phyloP scores from a whole-genome alignment of 2,329 filamentous ascomycete genomes.

The Trichoderma brevicompactum region DNA sequence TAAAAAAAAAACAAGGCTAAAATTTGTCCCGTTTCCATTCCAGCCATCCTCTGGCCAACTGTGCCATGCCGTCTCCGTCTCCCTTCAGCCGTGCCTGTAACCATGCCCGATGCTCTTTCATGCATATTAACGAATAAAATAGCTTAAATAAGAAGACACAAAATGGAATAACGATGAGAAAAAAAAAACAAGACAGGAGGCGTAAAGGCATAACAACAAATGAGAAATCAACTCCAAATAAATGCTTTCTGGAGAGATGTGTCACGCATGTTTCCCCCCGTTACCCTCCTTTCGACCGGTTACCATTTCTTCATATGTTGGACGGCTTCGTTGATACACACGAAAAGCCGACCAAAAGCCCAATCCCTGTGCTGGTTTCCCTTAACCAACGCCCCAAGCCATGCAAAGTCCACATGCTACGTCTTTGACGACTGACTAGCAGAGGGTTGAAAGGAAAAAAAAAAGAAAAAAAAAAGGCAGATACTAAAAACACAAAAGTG shows the following conservation, averaged over 20 bases:
- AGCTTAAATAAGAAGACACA: not conserved
- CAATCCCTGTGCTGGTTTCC: conserved; percentile 27
- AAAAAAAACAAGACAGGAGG: not conserved
- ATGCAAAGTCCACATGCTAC: conserved; percentile 38
- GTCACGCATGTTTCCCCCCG: conserved; percentile 5
- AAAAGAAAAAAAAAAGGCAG: conserved; percentile 8
- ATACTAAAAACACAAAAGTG: not conserved
- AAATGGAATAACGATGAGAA: not conserved
- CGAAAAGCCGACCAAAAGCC: conserved; percentile 13
- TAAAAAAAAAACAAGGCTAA: not conserved
- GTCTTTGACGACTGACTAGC: conserved; percentile 29
- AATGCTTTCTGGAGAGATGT: conserved; percentile 31
- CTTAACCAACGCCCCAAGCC: conserved; percentile 40
- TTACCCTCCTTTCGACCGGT: not conserved
- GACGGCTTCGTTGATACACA: conserved; percentile 7
- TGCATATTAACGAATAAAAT: conserved; percentile 25
- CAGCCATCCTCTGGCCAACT: conserved; percentile 7
- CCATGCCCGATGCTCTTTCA: conserved; percentile 8
- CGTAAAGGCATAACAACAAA: conserved; percentile 11
- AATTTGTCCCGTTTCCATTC: conserved; percentile 19
- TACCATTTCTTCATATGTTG: conserved; percentile 10
- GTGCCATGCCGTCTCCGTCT: not conserved
- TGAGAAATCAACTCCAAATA: conserved; percentile 26
- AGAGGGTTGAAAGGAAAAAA: not conserved
- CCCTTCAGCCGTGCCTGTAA: conserved; percentile 1